Evolutionary conservation across 2,329 filamentous ascomycete species (phyloP).

Genomic region (Nemania sp.): DNA sequence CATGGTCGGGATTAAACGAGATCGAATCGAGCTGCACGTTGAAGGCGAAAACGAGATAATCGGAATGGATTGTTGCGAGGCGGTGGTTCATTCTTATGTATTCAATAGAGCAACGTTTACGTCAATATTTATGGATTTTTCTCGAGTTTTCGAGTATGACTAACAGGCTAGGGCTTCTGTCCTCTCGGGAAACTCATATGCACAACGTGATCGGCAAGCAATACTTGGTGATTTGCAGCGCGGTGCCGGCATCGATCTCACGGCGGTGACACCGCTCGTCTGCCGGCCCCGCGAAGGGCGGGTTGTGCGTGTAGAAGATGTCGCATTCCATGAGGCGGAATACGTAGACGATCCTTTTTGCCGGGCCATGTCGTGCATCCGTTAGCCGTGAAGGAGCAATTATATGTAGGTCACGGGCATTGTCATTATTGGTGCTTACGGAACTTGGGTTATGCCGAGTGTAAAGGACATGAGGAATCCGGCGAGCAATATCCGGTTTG

Average conservation of each 20-base stretch:
- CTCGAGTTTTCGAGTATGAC: background rate
- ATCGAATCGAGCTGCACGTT: slow-evolving; percentile 22
- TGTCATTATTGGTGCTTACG: slow-evolving; percentile 41
- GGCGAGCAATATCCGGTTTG: slow-evolving; percentile 50
- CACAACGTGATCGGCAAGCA: background rate
- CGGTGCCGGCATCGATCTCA: slow-evolving; percentile 73
- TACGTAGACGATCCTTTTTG: slow-evolving; percentile 67
- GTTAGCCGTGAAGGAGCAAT: background rate
- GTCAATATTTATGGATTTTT: slow-evolving; percentile 26
- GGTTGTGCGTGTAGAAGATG: slow-evolving; percentile 71
- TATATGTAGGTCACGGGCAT: background rate
- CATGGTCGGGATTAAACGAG: slow-evolving; percentile 19
- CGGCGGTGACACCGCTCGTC: slow-evolving; percentile 68
- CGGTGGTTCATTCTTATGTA: slow-evolving; percentile 37
- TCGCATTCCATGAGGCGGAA: slow-evolving; percentile 80
- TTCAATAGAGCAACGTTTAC: slow-evolving; percentile 38
- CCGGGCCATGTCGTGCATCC: background rate
- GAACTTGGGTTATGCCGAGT: slow-evolving; percentile 51
- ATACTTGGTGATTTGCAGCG: slow-evolving; percentile 56
- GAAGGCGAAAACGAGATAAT: slow-evolving; percentile 36
- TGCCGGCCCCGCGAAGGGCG: slow-evolving; percentile 59
- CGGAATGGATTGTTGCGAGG: slow-evolving; percentile 28
- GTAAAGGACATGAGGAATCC: slow-evolving; percentile 51
- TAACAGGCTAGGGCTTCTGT: background rate
- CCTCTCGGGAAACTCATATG: background rate